A percentile compares a stretch with the other conserved stretches of the same genome.
Conservation (phyloP, 352 stramenopile genomes). For the Phytophthora brassicae region DNA sequence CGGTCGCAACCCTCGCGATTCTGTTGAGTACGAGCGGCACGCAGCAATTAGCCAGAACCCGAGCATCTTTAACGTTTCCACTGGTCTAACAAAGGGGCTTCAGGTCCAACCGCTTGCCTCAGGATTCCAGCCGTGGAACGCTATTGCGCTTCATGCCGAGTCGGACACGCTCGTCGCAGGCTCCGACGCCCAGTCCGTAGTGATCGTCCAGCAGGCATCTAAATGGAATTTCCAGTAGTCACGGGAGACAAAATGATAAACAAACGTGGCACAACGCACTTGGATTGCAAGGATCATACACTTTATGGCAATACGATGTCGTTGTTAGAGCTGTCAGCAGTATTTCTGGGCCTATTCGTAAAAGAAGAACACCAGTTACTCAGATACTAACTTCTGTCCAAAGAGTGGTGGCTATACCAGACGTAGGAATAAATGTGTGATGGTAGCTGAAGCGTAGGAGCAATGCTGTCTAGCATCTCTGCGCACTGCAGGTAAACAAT, state of each 20-base stretch:
- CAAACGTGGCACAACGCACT: conserved; percentile 11
- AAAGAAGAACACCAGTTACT: no score
- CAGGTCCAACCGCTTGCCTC: conserved; percentile 42
- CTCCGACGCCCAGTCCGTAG: conserved; percentile 74
- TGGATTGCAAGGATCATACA: background rate
- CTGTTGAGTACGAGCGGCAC: conserved; percentile 61
- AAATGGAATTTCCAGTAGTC: conserved; percentile 37
- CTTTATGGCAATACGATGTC: conserved; percentile 3
- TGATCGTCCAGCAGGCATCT: conserved; percentile 65
- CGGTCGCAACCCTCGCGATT: conserved; percentile 40
- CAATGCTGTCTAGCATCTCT: conserved; percentile 55
- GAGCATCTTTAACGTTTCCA: conserved; percentile 7
- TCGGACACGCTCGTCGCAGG: conserved; percentile 75
- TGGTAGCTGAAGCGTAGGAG: conserved; percentile 49
- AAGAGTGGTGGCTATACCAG: background rate
- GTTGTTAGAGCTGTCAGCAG: background rate
- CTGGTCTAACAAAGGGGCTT: conserved; percentile 28
- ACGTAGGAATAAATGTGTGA: conserved; percentile 50
- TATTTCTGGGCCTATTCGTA: background rate
- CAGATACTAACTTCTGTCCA: background rate
- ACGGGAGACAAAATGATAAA: conserved; percentile 18
- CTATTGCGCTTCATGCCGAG: conserved; percentile 65
- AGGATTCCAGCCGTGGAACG: conserved; percentile 62
- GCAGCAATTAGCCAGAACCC: conserved; percentile 13
- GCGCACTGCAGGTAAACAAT: conserved; percentile 66